Conservation (phyloP, 2,329 filamentous ascomycete species). For the Nothophaeocryptopus gaeumannii region DNA sequence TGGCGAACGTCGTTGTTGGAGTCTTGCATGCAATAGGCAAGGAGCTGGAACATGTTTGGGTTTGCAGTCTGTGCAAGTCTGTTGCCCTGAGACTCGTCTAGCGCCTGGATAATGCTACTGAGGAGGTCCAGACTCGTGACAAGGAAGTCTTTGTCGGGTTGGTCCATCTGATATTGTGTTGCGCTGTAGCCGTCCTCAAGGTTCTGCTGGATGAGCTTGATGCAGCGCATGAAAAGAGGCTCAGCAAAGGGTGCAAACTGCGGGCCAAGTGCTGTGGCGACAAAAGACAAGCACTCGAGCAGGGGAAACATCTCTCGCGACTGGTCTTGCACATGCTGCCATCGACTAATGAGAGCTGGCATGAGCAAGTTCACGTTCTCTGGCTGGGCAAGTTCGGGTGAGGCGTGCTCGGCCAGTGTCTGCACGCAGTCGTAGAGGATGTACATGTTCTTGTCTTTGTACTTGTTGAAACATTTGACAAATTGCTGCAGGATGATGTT, state of each 20-base stretch:
- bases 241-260: constrained; percentile 79
- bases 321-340: constrained; percentile 81
- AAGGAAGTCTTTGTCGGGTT: constrained; percentile 93
- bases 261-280: constrained; percentile 79
- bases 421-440: constrained; percentile 98
- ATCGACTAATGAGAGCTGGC: constrained; percentile 85
- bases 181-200: constrained; percentile 75
- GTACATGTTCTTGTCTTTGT: constrained; percentile 99
- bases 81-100: constrained; percentile 70
- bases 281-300: constrained; percentile 93
- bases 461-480: constrained; percentile 85
- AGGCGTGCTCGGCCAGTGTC: constrained; percentile 89
- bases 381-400: constrained; percentile 73
- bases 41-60: constrained; percentile 83
- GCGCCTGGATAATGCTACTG: constrained; percentile 87
- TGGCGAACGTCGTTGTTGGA: constrained; percentile 88
- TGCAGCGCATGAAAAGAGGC: constrained; percentile 82
- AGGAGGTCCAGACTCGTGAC: constrained; percentile 92
- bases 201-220: constrained; percentile 87
- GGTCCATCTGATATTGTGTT: constrained; percentile 66
- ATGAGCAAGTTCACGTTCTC: constrained; percentile 83
- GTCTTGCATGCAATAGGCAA: constrained; percentile 91
- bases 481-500: constrained; percentile 88
- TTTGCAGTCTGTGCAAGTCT: constrained; percentile 73
- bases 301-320: constrained; percentile 92